These are phyloP conservation scores for Glarea lozoyensis DNA, from an alignment of 495 filamentous ascomycete genomes.

Conservation along the genomic window DNA sequence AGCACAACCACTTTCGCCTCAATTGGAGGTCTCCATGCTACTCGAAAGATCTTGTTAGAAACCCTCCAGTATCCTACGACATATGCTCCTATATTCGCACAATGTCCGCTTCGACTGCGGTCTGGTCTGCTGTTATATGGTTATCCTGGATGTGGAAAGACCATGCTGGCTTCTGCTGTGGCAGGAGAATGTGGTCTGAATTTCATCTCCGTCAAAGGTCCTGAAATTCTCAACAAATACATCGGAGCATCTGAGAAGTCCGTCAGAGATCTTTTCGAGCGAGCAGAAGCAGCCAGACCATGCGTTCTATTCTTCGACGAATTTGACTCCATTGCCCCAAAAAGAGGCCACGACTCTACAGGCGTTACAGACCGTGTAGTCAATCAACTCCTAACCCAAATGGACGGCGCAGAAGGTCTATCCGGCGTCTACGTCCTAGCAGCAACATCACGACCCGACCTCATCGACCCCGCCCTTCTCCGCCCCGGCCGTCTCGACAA, in stretches of 20 bases:
- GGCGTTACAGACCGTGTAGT: constrained; percentile 98
- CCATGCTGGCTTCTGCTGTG: constrained; percentile 83
- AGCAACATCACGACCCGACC: constrained; percentile 80
- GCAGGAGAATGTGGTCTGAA: constrained; percentile 95
- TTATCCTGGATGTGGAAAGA: constrained; percentile 94
- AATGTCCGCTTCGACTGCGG: constrained; percentile 85
- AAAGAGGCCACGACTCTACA: constrained; percentile 91
- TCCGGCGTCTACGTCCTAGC: constrained; percentile 93
- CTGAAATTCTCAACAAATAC: constrained; percentile 97
- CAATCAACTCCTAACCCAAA: constrained; percentile 94
- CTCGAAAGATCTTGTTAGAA: constrained; percentile 79
- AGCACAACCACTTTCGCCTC: constrained; percentile 82
- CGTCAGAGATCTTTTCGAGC: constrained; percentile 88
- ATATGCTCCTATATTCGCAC: constrained; percentile 94
- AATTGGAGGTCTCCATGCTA: constrained; percentile 81
- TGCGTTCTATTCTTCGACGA: constrained; percentile 97
- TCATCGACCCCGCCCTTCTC: constrained; percentile 89
- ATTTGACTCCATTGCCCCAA: constrained; percentile 94
- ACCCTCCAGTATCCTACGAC: constrained; percentile 95
- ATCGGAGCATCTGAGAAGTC: constrained; percentile 94
- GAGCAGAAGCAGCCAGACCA: constrained; percentile 79
- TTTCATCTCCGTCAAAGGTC: constrained; percentile 96
- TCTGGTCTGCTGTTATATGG: constrained; percentile 91
- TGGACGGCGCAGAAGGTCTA: constrained; percentile 95
- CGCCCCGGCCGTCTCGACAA: constrained; percentile 89